These are phyloP conservation scores for Fagus sylvatica DNA, from an alignment of 306 rosid genomes.

Conservation along the genomic window DNA sequence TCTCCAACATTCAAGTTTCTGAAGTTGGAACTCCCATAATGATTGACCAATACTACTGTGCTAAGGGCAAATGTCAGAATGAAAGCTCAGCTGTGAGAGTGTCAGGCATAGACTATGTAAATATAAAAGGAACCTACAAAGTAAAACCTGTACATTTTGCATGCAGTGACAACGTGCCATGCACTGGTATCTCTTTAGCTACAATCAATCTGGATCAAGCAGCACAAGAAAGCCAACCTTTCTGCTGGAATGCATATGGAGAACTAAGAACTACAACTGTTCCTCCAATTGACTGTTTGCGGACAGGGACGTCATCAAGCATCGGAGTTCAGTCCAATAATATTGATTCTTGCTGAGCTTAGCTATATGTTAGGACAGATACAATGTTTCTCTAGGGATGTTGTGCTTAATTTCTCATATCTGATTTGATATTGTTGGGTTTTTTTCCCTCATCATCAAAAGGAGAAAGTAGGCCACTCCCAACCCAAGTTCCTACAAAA, in stretches of 20 bases:
- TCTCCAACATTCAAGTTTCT: constrained; percentile 76
- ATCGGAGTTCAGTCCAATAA: constrained; percentile 21
- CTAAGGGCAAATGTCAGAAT: constrained; percentile 51
- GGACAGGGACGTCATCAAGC: constrained; percentile 42
- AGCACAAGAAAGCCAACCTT: constrained; percentile 38
- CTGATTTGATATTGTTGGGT: too few species aligned
- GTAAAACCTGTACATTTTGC: constrained; percentile 58
- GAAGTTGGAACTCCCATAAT: constrained; percentile 58
- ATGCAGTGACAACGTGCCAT: constrained; percentile 74
- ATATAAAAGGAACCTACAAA: constrained; percentile 66
- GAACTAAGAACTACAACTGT: constrained; percentile 54
- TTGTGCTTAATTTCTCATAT: too few species aligned
- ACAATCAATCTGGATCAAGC: constrained; percentile 53
- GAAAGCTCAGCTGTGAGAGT: constrained; percentile 70
- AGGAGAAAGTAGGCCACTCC: too few species aligned
- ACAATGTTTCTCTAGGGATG: too few species aligned
- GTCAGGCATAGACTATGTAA: constrained; percentile 54
- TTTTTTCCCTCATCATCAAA: too few species aligned
- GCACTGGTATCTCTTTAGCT: constrained; percentile 60
- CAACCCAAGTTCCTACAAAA: too few species aligned
- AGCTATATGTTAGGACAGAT: not conserved
- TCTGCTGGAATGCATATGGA: constrained; percentile 87
- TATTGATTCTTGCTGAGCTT: constrained; percentile 45
- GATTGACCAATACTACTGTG: constrained; percentile 84
- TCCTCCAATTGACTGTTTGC: constrained; percentile 61